Evolutionary conservation across 2,329 filamentous ascomycete species (phyloP), one percentile per base, ranked within the genome.

Genomic region (Ascochyta viciae-villosae): DNA sequence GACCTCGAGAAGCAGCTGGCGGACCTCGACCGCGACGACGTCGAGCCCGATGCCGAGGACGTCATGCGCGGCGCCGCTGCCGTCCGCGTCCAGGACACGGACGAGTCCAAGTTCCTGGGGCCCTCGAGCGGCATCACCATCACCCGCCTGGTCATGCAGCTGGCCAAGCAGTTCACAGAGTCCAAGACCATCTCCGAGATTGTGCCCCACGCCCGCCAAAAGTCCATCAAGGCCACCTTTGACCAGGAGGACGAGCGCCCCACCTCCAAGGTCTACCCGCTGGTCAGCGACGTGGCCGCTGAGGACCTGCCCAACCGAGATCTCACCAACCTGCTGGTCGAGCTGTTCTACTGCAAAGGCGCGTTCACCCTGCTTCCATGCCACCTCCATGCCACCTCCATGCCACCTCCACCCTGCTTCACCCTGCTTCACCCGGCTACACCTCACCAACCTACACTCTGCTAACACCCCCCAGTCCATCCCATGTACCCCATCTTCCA

Each of bases 61-160:
- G 90, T 97, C 76, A 87, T 97, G 66, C 89, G 92, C 22, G 90
- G 91, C 0, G 91, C 91, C 22, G 93, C 92, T 24, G 85, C 94
- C 64, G 91, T 98, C 66, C 89, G 89, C 39, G 86, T 98, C 48
- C 88, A 89, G 68, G 91, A 94, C 67, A 88, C 88, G 52, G 92
- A 96, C 73, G 94, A 97, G 76, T 88, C 91, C 15, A 90, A 94
- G 60, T 98, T 95, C 73, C 81, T 99, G 3, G 95, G 95, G 0
- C 91, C 95, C 3, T 96, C 93, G 44, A 98, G 94, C 74, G 95
- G 94, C 57, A 96, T 97, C 68, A 91, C 92, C 71, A 96, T 98
- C 81, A 96, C 93, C 12, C 87, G 94, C 27, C 83, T 98, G 64
- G 88, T 99, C 10, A 97, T 99, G 90, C 93, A 97, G 74, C 87